phyloP scores from a whole-genome alignment of 176 grass and related monocot species.

The Miscanthus lutarioriparius region DNA sequence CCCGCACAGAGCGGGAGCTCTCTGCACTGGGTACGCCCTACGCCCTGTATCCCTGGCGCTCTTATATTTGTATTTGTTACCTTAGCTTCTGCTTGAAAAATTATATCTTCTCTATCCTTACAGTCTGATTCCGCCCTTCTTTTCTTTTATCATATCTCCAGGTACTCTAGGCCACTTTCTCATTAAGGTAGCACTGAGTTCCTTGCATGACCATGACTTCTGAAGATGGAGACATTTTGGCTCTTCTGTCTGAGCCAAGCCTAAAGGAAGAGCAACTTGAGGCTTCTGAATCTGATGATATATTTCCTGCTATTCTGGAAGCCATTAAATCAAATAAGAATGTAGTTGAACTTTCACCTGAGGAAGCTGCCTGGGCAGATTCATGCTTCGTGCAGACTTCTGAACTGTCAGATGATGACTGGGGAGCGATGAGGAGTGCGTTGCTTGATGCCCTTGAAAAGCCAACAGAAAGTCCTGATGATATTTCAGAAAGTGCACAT shows the following conservation, averaged over 20 bases:
- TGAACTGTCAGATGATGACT: slow-evolving; percentile 62
- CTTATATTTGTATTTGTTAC: neutral
- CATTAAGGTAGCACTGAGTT: slow-evolving; percentile 23
- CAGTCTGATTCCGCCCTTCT: neutral
- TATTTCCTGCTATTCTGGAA: slow-evolving; percentile 52
- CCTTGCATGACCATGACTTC: slow-evolving; percentile 51
- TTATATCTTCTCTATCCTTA: slow-evolving; percentile 2
- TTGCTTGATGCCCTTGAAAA: slow-evolving; percentile 63
- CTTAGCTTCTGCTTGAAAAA: neutral
- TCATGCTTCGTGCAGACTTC: slow-evolving; percentile 63
- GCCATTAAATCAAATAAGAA: slow-evolving; percentile 56
- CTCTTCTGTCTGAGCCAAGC: slow-evolving; percentile 59
- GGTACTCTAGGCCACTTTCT: slow-evolving; percentile 12
- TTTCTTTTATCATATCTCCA: slow-evolving; percentile 24
- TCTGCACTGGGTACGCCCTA: too few species aligned
- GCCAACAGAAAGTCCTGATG: slow-evolving; percentile 14
- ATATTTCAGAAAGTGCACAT: slow-evolving; percentile 23
- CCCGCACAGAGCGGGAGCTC: too few species aligned
- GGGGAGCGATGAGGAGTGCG: slow-evolving; percentile 56
- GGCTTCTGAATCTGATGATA: slow-evolving; percentile 43
- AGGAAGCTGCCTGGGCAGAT: slow-evolving; percentile 81
- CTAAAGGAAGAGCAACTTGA: slow-evolving; percentile 38
- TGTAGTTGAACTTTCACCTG: slow-evolving; percentile 44
- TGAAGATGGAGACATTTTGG: slow-evolving; percentile 60
- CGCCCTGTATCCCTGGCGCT: neutral